Conservation (phyloP, 108 stramenopile species). For the Cyclotella baltica region DNA sequence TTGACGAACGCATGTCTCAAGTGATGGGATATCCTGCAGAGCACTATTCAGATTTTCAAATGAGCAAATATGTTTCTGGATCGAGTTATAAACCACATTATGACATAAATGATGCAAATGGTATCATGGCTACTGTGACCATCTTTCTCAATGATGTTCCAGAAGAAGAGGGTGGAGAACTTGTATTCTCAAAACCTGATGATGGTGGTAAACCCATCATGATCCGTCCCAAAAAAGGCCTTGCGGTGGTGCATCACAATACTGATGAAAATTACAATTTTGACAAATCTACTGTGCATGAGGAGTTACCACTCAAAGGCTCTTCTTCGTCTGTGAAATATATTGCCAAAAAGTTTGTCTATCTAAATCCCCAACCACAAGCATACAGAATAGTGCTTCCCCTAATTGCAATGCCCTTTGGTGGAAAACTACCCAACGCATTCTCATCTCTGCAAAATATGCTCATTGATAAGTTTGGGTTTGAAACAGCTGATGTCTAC, state of each 20-base stretch:
- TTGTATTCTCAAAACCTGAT: slow-evolving; percentile 65
- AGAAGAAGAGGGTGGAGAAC: slow-evolving; percentile 52
- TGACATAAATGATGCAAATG: slow-evolving; percentile 58
- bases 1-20: slow-evolving; percentile 90
- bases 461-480: slow-evolving; percentile 77
- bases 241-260: slow-evolving; percentile 91
- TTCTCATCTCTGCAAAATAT: slow-evolving; percentile 58
- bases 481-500: slow-evolving; percentile 64
- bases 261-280: slow-evolving; percentile 72
- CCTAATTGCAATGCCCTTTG: slow-evolving; percentile 66
- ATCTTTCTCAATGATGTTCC: slow-evolving; percentile 76
- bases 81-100: slow-evolving; percentile 72
- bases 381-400: slow-evolving; percentile 79
- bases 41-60: slow-evolving; percentile 81
- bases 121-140: slow-evolving; percentile 80
- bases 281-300: slow-evolving; percentile 73
- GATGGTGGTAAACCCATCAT: slow-evolving; percentile 67
- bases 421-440: slow-evolving; percentile 68
- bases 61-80: slow-evolving; percentile 70
- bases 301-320: slow-evolving; percentile 54
- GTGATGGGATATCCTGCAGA: slow-evolving; percentile 86
- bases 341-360: slow-evolving; percentile 87
- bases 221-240: slow-evolving; percentile 69
- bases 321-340: slow-evolving; percentile 56
- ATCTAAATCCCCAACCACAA: slow-evolving; percentile 61